phyloP scores from a whole-genome alignment of 306 rosid species.

The Fragaria nilgerrensis region DNA sequence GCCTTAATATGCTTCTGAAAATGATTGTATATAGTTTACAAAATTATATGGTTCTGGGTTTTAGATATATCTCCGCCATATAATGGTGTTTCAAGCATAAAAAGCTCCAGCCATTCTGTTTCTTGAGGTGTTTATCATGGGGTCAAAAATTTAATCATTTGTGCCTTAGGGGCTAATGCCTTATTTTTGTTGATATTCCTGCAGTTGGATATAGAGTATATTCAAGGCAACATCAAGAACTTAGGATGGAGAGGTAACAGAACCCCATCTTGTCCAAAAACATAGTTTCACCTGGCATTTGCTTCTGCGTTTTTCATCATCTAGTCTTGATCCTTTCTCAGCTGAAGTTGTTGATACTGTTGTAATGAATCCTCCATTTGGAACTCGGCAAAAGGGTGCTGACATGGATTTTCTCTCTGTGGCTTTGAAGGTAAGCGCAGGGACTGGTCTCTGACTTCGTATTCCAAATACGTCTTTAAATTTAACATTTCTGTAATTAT shows the following conservation, averaged over 20 bases:
- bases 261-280: not conserved
- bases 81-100: not conserved
- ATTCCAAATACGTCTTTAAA: not conserved
- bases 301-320: slow-evolving; percentile 18
- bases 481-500: not conserved
- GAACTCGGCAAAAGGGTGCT: slow-evolving; percentile 82
- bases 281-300: not conserved
- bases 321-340: slow-evolving; percentile 28
- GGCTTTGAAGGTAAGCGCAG: slow-evolving; percentile 65
- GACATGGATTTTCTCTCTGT: slow-evolving; percentile 77
- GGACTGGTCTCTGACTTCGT: slow-evolving; percentile 14
- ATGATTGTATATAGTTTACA: not conserved
- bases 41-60: not conserved
- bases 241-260: slow-evolving; percentile 69
- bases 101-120: not conserved
- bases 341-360: slow-evolving; percentile 80
- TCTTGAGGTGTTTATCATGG: slow-evolving; percentile 4
- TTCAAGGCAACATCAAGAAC: slow-evolving; percentile 64
- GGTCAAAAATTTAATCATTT: slow-evolving; percentile 20
- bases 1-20: slow-evolving; percentile 10
- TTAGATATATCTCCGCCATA: not conserved
- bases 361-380: slow-evolving; percentile 95
- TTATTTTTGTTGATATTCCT: slow-evolving; percentile 35
- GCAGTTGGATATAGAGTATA: slow-evolving; percentile 82
- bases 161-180: slow-evolving; percentile 24